Percentiles rank a stretch among this genome's conserved stretches.
phyloP scores from a whole-genome alignment of 345 rosid genomes.

The Camelina neglecta region DNA sequence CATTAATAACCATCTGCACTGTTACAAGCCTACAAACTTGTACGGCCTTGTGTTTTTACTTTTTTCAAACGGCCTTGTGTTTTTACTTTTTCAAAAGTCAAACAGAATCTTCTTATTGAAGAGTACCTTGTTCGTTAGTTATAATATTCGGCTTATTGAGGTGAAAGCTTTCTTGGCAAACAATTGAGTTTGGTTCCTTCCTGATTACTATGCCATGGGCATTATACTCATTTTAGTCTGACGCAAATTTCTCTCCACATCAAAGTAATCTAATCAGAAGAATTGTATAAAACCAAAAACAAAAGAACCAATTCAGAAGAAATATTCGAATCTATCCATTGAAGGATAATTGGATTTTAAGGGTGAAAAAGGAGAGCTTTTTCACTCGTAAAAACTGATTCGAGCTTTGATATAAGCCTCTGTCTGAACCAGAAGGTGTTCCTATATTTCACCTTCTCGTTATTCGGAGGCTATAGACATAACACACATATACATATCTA shows the following conservation, averaged over 20 bases:
- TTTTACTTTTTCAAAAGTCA: too few species aligned
- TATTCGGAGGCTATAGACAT: constrained; percentile 42
- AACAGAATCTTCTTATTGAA: not conserved
- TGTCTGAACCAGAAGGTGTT: constrained; percentile 47
- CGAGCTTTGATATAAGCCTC: constrained; percentile 41
- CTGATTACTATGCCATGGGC: not conserved
- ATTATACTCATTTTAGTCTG: not conserved
- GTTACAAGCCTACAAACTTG: too few species aligned
- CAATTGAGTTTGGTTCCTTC: not conserved
- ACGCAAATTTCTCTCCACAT: not conserved
- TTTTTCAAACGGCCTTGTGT: too few species aligned
- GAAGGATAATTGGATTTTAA: not conserved
- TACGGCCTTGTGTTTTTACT: too few species aligned
- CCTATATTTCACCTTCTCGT: constrained; percentile 34
- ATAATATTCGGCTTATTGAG: not conserved
- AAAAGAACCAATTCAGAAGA: not conserved
- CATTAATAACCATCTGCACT: too few species aligned
- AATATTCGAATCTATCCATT: constrained; percentile 29
- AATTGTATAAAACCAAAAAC: not conserved
- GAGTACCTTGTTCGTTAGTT: not conserved
- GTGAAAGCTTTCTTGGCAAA: not conserved
- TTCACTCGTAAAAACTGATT: constrained; percentile 31
- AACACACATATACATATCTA: not conserved
- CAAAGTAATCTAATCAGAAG: not conserved
- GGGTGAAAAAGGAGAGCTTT: constrained; percentile 9